A percentile compares a stretch with the other conserved stretches of the same genome.
Conservation (phyloP, 768 basidiomycete genomes). For the Stropharia rugosoannulata region DNA sequence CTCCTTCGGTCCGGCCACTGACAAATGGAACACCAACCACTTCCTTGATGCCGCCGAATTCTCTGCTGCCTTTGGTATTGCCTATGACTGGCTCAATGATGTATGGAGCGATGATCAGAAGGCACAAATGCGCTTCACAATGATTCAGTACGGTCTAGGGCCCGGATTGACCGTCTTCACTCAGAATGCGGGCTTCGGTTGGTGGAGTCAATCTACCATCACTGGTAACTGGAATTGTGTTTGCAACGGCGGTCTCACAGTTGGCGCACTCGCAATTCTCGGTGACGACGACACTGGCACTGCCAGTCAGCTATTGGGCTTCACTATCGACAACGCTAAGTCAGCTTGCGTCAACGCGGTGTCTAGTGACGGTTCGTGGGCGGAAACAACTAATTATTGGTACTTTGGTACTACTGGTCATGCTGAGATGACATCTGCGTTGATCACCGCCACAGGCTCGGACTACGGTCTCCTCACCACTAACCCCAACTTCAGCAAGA, state of each 20-base stretch:
- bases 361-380: slow-evolving; percentile 82
- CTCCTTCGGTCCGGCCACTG: slow-evolving; percentile 62
- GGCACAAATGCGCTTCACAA: slow-evolving; percentile 59
- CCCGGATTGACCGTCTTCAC: slow-evolving; percentile 60
- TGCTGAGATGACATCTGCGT: slow-evolving; percentile 84
- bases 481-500: slow-evolving; percentile 72
- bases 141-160: slow-evolving; percentile 77
- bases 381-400: slow-evolving; percentile 94
- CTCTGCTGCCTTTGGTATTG: slow-evolving; percentile 84
- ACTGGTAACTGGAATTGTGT: slow-evolving; percentile 99
- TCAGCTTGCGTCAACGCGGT: slow-evolving; percentile 69
- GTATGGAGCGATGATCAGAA: slow-evolving; percentile 77
- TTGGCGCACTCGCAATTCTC: slow-evolving; percentile 89
- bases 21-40: slow-evolving; percentile 85
- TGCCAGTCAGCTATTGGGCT: slow-evolving; percentile 62
- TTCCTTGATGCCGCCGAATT: slow-evolving; percentile 95
- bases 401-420: slow-evolving; percentile 91
- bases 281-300: slow-evolving; percentile 77
- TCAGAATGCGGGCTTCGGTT: slow-evolving; percentile 46
- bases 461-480: slow-evolving; percentile 67
- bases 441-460: slow-evolving; percentile 84
- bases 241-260: slow-evolving; percentile 86
- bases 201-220: slow-evolving; percentile 69
- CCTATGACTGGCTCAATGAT: slow-evolving; percentile 96
- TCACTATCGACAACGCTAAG: slow-evolving; percentile 74